Conservation (phyloP, 495 filamentous ascomycete genomes). For the Neurospora africana region DNA sequence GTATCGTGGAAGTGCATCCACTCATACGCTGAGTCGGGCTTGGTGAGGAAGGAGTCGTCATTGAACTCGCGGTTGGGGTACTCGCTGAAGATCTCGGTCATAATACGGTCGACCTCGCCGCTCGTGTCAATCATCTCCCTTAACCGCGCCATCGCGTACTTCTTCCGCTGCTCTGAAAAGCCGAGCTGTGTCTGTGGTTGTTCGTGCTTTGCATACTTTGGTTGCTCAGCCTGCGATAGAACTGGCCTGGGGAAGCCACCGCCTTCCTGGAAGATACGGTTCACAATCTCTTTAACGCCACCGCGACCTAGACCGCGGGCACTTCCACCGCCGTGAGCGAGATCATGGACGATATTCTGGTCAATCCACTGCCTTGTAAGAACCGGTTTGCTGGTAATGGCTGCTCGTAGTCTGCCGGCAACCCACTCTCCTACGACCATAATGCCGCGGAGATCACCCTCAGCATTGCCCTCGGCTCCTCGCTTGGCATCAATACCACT, state of each 20-base stretch:
- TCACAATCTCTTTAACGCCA: slow-evolving; percentile 70
- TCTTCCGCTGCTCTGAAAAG: slow-evolving; percentile 69
- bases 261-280: slow-evolving; percentile 75
- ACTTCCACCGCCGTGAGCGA: slow-evolving; percentile 63
- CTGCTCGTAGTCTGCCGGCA: slow-evolving; percentile 63
- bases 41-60: slow-evolving; percentile 83
- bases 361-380: slow-evolving; percentile 82
- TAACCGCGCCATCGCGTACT: slow-evolving; percentile 66
- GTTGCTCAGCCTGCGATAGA: slow-evolving; percentile 9
- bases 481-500: slow-evolving; percentile 43
- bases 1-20: slow-evolving; percentile 92
- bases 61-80: slow-evolving; percentile 83
- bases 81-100: slow-evolving; percentile 65
- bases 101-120: slow-evolving; percentile 78
- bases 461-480: slow-evolving; percentile 54
- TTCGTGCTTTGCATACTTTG: slow-evolving; percentile 27
- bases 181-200: slow-evolving; percentile 41
- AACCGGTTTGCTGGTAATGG: slow-evolving; percentile 21
- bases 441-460: slow-evolving; percentile 85
- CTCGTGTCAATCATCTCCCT: slow-evolving; percentile 81
- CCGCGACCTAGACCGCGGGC: slow-evolving; percentile 70
- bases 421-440: slow-evolving; percentile 96
- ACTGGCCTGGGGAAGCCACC: slow-evolving; percentile 65
- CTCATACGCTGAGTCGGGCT: slow-evolving; percentile 77
- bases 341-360: slow-evolving; percentile 56